A percentile compares a stretch with the other conserved stretches of the same genome.
phyloP scores from a whole-genome alignment of 2,329 filamentous ascomycete species.

The Pseudocercospora eumusae region DNA sequence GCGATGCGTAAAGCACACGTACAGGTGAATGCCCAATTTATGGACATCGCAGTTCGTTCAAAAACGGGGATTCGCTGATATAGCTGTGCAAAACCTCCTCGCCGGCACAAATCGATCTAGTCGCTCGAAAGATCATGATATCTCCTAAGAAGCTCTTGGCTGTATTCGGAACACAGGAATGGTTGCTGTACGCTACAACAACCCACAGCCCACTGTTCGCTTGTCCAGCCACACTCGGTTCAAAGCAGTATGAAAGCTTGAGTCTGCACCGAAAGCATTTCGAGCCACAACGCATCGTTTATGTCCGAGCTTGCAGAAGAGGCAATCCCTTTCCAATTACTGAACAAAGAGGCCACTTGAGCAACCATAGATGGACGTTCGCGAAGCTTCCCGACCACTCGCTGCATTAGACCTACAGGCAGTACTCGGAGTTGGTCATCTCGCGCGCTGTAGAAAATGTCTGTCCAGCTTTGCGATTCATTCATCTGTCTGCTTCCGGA shows the following conservation, averaged over 20 bases:
- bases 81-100: constrained; percentile 47
- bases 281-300: constrained; percentile 45
- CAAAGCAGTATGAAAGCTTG: background rate
- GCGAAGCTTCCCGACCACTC: constrained; percentile 44
- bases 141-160: constrained; percentile 56
- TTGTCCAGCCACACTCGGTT: background rate
- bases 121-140: constrained; percentile 54
- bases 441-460: constrained; percentile 47
- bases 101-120: constrained; percentile 45
- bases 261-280: constrained; percentile 42
- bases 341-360: constrained; percentile 24
- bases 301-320: constrained; percentile 19
- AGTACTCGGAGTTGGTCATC: constrained; percentile 27
- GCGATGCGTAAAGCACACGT: constrained; percentile 24
- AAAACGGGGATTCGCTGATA: constrained; percentile 32
- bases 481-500: no score
- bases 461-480: constrained; percentile 42
- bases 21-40: constrained; percentile 29
- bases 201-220: constrained; percentile 51
- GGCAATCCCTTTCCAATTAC: constrained; percentile 21
- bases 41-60: constrained; percentile 19
- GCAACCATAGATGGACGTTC: constrained; percentile 44
- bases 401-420: constrained; percentile 30
- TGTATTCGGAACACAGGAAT: constrained; percentile 55
- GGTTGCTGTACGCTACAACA: constrained; percentile 55